Base-by-base conservation (phyloP, 306 rosid genomes). In the Trifolium dubium region DNA sequence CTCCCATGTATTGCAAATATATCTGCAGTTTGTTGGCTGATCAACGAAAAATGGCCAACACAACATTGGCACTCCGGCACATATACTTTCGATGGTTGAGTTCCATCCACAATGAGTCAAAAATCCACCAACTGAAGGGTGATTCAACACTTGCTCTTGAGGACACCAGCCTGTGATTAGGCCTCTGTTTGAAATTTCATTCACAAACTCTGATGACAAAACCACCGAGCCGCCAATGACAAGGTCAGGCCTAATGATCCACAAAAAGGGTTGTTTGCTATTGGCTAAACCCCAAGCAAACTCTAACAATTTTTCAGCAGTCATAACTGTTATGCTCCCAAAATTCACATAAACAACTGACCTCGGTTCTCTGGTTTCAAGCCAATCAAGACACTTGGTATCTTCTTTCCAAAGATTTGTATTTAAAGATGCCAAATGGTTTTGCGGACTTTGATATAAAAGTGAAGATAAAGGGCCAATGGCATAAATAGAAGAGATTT, bases 21-120 rank as follows among this genome's bases (percentile, higher is more conserved):
- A 19, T 54, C 14, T 49, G n/a, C 73, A 31, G 6, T 68, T 68
- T 49, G 73, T 5, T 5, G 73, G 73, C 2, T 68, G 73, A 10
- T 68, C 73, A 5, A 23, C 44, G 11, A 77, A 69, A 35, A 69
- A 69, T 14, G 81, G 81, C 81, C 81, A 77, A 18, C 69, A 77
- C 40, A 77, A 9, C 81, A 77, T 69, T 14, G 81, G 81, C 2
- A 77, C 70, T 17, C 81, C 72, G 0, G 59, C 59, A 30, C n/a
- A 67, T 2, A 67, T 67, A 4, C 72, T 67, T 47, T 67, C 72
- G 10, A 12, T 67, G 59, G 59, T 46, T 30, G 59, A 67, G 40
- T 67, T 67, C 72, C 72, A 67, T n/a, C 72, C 72, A 31, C 72
- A 67, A 30, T 67, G 72, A 46, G 59, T 67, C 72, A 67, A 47